These are phyloP conservation scores for Choiromyces venosus DNA, from an alignment of 495 filamentous ascomycete genomes.

Conservation along the genomic window DNA sequence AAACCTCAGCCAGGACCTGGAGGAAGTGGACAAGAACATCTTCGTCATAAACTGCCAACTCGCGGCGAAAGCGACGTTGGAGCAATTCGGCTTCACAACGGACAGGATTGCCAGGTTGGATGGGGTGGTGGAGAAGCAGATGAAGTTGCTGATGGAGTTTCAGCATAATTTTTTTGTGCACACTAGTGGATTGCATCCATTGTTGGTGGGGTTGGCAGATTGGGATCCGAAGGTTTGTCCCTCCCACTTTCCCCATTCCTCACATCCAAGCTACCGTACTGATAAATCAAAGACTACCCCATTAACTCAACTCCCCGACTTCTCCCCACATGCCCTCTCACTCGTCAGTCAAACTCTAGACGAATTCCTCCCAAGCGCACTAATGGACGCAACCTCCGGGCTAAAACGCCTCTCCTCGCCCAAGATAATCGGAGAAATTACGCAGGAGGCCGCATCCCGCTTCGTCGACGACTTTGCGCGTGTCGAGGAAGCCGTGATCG, in stretches of 20 bases:
- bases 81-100: conserved; percentile 55
- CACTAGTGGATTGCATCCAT: conserved; percentile 63
- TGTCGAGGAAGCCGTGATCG: conserved; percentile 65
- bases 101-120: conserved; percentile 48
- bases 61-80: conserved; percentile 51
- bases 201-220: conserved; percentile 60
- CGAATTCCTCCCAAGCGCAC: conserved; percentile 81
- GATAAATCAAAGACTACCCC: conserved; percentile 22
- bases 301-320: conserved; percentile 52
- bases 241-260: not conserved
- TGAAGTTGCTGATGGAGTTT: conserved; percentile 50
- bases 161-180: conserved; percentile 65
- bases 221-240: conserved; percentile 32
- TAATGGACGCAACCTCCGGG: conserved; percentile 84
- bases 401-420: conserved; percentile 66
- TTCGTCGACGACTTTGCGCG: conserved; percentile 92
- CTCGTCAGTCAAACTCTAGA: conserved; percentile 72
- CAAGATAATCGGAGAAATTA: conserved; percentile 64
- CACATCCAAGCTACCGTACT: not conserved
- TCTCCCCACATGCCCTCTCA: conserved; percentile 60
- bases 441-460: conserved; percentile 72
- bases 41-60: conserved; percentile 80
- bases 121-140: conserved; percentile 46
- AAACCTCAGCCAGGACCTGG: conserved; percentile 59
- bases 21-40: conserved; percentile 57